Base-by-base conservation (phyloP, 1,139 yeast genomes). In the Debaryomyces robertsiae region DNA sequence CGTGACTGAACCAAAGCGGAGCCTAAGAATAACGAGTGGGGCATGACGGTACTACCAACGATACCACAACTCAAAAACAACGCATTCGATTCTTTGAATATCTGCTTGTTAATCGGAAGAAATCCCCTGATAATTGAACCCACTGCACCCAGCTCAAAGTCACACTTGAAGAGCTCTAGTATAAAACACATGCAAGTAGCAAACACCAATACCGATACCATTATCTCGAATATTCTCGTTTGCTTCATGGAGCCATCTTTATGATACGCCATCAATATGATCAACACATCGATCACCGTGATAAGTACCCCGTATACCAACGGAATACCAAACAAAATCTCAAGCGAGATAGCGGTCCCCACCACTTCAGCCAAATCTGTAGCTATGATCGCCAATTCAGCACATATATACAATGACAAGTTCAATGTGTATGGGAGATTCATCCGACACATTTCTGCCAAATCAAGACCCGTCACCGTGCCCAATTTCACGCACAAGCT, bases 21-120 rank as follows among this genome's bases (percentile, higher is more conserved):
- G 1, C 93, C 93, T 42, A 85, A 66, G 51, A 78, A 84, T 42
- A 85, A 68, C 0, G 90, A 82, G 54, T 84, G 93, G 2, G 94
- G 93, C 94, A 85, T 85, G 6, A 84, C 91, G 0, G 93, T 84
- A 35, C 90, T 86, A 25, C 94, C 94, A 14, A 84, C 77, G 43
- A 84, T 84, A 6, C 89, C 93, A 57, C 87, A 71, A 48, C 84
- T 75, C 44, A 84, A 64, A 53, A 83, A 84, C 28, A 82, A 62
- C 0, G 87, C 87, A 53, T 79, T 79, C 36, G 73, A 75, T 47
- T 78, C 77, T 36, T 65, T 58, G 35, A 82, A 75, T 2, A 82
- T 78, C 44, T 63, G 65, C 22, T 63, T 58, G 36, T 65, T 54
- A 2, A 68, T 44, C 0, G 94, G 94, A 36, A 84, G 56, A 50